Base-by-base conservation (phyloP, 2,329 filamentous ascomycete species). In the Fusarium subtropicale region DNA sequence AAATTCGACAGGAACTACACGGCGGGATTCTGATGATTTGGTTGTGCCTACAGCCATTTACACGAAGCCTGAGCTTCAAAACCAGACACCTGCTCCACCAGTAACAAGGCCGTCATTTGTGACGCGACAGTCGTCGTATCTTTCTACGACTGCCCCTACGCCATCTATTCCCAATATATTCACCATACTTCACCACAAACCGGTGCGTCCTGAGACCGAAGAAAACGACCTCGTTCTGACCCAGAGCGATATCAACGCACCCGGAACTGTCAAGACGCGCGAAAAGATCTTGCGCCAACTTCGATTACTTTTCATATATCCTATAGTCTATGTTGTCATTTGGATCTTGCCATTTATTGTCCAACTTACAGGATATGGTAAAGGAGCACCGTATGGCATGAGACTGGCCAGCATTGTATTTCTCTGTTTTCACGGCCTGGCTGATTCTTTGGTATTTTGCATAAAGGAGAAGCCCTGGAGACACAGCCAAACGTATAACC, bases 301-400 rank as follows among this genome's bases (percentile, higher is more conserved):
- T 3, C 87, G 90, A 33, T 85, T 91, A 31, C 83, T 94, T 20
- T 93, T 94, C 78, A 88, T 93, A 48, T 95, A 95, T 76, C 92
- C 92, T 0, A 76, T 90, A 20, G 85, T 91, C 6, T 94, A 95
- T 77, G 83, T 92, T 22, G 78, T 87, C 7, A 87, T 92, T 69
- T 95, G 92, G 92, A 79, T 91, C 5, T 79, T 92, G 10, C 92
- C 92, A 0, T 92, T 94, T 71, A 80, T 90, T 3, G 83, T 83
- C 3, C 90, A 94, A 76, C 82, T 88, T 51, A 78, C 89, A 51
- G 68, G 71, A 18, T 73, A 72, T 33, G 63, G 69, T 15, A 58
- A 52, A 8, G 71, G 70, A 1, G 81, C 88, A 50, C 83, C 91
- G 1, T 89, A 87, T 67, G 83, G 79, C 55, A 78, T 94, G 47